Base-by-base conservation (phyloP, 2,329 filamentous ascomycete species). In the Colletotrichum higginsianum region DNA sequence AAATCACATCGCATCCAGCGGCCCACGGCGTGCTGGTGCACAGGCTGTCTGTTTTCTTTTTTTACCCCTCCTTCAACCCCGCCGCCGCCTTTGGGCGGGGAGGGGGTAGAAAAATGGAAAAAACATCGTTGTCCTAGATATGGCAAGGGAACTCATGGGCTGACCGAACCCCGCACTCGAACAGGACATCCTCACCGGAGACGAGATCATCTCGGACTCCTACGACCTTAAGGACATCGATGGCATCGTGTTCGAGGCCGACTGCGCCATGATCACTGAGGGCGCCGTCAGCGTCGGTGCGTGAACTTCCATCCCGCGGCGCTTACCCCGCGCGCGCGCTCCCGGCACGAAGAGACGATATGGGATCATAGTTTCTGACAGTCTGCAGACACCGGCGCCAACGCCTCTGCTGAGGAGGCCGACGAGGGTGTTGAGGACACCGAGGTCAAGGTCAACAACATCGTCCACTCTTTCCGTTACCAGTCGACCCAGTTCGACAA, bases 131-230 rank as follows among this genome's bases (percentile, higher is more conserved):
- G 40, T 62, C 21, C 53, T 26, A 9, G 21, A 60, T 35, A 60
- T 18, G 60, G 9, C 35, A 38, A 38, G 35, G 42, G 52, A 46
- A 66, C 9, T 8, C 2, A 12, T 26, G 21, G 30, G 64, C 71
- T 71, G 64, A 71, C 62, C 49, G 79, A 77, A 79, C 77, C 72
- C 77, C 77, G 75, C 77, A 76, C 76, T 58, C 61, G 50, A 58
- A 73, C 79, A 99, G 96, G 96, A 99, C 83, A 86, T 96, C 79
- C 83, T 98, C 85, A 93, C 90, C 84, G 94, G 87, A 76, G 96
- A 98, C 87, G 96, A 99, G 92, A 90, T 99, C 84, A 92, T 98
- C 91, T 97, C 96, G 80, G 96, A 98, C 87, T 96, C 93, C 78
- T 98, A 92, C 87, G 88, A 95, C 78, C 84, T 97, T 82, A 94